Percentiles rank a stretch among this genome's conserved stretches.
Conservation (phyloP, 2,329 filamentous ascomycete genomes). For the Capronia coronata region DNA sequence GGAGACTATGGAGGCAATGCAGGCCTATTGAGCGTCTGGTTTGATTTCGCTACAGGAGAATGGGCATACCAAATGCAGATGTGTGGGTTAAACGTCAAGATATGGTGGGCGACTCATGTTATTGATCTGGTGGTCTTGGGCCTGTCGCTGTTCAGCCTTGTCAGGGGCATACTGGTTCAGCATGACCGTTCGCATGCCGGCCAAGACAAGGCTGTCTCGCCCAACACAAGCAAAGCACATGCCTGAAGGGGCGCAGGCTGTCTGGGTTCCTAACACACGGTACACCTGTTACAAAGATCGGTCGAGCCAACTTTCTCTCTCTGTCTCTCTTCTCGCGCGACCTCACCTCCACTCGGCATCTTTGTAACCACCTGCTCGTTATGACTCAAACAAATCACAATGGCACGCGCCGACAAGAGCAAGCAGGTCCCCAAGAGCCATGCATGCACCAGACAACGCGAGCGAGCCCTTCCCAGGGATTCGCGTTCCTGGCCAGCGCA, state of each 20-base stretch:
- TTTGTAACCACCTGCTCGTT: too few species aligned
- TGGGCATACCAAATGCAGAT: slow-evolving; percentile 78
- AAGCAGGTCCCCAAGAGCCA: too few species aligned
- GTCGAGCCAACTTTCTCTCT: too few species aligned
- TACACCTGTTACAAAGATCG: too few species aligned
- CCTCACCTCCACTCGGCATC: too few species aligned
- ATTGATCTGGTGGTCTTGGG: slow-evolving; percentile 52
- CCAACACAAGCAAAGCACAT: not conserved
- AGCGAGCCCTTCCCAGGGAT: not conserved
- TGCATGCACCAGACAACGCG: too few species aligned
- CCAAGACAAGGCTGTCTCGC: not conserved
- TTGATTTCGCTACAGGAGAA: slow-evolving; percentile 62
- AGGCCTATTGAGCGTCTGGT: slow-evolving; percentile 83
- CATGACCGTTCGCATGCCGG: not conserved
- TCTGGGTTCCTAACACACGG: not conserved
- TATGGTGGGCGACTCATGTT: slow-evolving; percentile 89
- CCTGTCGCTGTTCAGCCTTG: slow-evolving; percentile 21
- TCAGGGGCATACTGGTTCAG: not conserved
- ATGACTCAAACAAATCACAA: too few species aligned
- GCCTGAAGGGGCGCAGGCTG: not conserved
- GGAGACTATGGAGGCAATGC: slow-evolving; percentile 90
- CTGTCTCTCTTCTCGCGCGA: too few species aligned
- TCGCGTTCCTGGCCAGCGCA: not conserved
- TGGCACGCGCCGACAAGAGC: too few species aligned
- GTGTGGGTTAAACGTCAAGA: slow-evolving; percentile 74